Evolutionary conservation across 2,329 filamentous ascomycete species (phyloP), one percentile per base, ranked within the genome.

Genomic region (Plenodomus lindquistii): DNA sequence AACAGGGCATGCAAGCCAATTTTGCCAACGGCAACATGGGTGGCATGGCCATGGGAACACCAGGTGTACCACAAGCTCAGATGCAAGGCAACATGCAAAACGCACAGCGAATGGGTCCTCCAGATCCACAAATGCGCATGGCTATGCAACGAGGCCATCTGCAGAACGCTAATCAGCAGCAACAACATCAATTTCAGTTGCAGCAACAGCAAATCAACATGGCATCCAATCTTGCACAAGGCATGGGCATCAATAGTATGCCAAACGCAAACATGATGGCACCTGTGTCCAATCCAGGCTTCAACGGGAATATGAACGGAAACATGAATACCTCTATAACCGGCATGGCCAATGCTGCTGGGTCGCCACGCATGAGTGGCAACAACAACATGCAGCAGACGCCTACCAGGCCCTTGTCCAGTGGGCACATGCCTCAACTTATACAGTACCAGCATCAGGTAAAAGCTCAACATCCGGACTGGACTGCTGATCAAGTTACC

Each of bases 61-160:
- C 83, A 50, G 81, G 82, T 38, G 79, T 88, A 19, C 84, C 85
- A 31, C 86, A 89, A 66, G 85, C 87, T 19, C 87, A 87, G 56
- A 81, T 90, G 75, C 85, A 87, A 60, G 79, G 79, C 15, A 75
- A 80, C 27, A 77, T 80, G 70, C 77, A 76, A 53, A 74, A 73
- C 40, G 81, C 87, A 54, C 79, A 83, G 44, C 81, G 86, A 45
- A 81, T 89, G 75, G 62, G 60, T 37, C 72, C 72, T 52, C 70
- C 67, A 13, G 69, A 73, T 38, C 27, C 27, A 8, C 66, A 72
- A 45, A 63, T 72, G 55, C 69, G 70, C 11, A 67, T 73, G 59
- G 65, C 66, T 15, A 73, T 74, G 68, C 71, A 73, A 50, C 59
- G 66, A 43, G 59, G 62, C 27, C 67, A 71, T 43, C 67, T 66